Base-by-base conservation (phyloP, 495 filamentous ascomycete species). In the Xylaria bambusicola region DNA sequence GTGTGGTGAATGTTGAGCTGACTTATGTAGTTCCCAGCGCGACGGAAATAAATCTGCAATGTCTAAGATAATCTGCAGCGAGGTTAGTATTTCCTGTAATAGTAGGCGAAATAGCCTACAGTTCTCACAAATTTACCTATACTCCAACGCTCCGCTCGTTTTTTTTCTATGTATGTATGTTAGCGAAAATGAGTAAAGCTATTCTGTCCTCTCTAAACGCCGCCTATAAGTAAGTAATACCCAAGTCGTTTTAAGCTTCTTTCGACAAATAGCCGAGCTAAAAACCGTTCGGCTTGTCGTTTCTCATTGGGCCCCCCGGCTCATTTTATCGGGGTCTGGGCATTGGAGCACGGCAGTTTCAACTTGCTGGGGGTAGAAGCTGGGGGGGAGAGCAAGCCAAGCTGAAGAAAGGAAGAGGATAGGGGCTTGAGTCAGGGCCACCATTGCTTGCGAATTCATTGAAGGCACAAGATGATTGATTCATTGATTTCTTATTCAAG, bases 321-420 rank as follows among this genome's bases (percentile, higher is more conserved):
- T 51, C 15, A 21, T 48, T 21, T 44, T 51, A 53, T 59, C 56
- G 47, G 47, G 42, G 20, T 17, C 38, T 45, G 26, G 36, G 38
- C 47, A 62, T 45, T 40, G 47, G 52, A 54, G 61, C 61, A 63
- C 67, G 67, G 67, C 67, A 70, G 67, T 70, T 70, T 62, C 31
- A 33, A 33, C 6, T 15, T 9, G 5, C 40, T 31, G 38, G 52
- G 17, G 38, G 13, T 5, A 15, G 24, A 20, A 31, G 50, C 31
- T 17, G 36, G 36, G 36, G 36, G 36, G 50, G 35, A 13, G n/a
- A n/a, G n/a, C n/a, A n/a, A n/a, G n/a, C n/a, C n/a, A n/a, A n/a
- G n/a, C n/a, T n/a, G 31, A 20, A 41, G 33, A 8, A 33, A 33
- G 29, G n/a, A n/a, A n/a, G n/a, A n/a, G n/a, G n/a, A n/a, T n/a